Conservation (phyloP, 768 basidiomycete genomes). For the Collybiopsis confluens region DNA sequence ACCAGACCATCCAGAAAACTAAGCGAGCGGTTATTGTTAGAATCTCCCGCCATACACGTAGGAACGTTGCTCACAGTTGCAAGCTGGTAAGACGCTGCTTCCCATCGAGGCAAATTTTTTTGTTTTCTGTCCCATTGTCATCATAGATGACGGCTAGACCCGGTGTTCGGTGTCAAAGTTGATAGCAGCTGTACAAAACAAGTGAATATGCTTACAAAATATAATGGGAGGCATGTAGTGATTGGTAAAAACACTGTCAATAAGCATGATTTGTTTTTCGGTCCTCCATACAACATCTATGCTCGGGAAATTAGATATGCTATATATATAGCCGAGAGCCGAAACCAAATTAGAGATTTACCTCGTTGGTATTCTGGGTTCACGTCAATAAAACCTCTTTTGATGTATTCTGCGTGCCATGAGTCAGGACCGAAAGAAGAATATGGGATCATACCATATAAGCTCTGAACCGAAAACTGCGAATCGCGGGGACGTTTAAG, state of each 20-base stretch:
- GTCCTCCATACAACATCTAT: slow-evolving; percentile 47
- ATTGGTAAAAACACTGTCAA: slow-evolving; percentile 53
- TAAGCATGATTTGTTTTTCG: slow-evolving; percentile 44
- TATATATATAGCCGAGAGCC: not conserved
- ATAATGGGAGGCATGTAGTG: slow-evolving; percentile 56
- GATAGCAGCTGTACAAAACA: slow-evolving; percentile 28
- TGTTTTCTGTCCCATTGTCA: slow-evolving; percentile 38
- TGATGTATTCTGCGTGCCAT: not conserved
- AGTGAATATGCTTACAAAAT: slow-evolving; percentile 23
- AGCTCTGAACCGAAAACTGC: not conserved
- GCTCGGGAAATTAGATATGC: not conserved
- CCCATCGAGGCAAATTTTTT: slow-evolving; percentile 45
- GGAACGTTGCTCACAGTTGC: slow-evolving; percentile 24
- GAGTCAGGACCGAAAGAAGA: no score
- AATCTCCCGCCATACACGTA: no score
- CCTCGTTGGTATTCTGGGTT: slow-evolving; percentile 8
- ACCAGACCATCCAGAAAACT: slow-evolving; percentile 9
- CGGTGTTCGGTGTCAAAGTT: not conserved
- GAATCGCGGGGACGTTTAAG: not conserved
- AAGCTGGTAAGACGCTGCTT: slow-evolving; percentile 52
- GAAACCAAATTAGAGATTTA: not conserved
- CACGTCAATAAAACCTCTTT: not conserved
- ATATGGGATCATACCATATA: not conserved
- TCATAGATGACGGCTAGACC: slow-evolving; percentile 32
- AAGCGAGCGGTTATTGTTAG: not conserved